A percentile compares a stretch with the other conserved stretches of the same genome.
These are phyloP conservation scores for Citrullus mucosospermus DNA, from an alignment of 306 rosid species.

Conservation along the genomic window DNA sequence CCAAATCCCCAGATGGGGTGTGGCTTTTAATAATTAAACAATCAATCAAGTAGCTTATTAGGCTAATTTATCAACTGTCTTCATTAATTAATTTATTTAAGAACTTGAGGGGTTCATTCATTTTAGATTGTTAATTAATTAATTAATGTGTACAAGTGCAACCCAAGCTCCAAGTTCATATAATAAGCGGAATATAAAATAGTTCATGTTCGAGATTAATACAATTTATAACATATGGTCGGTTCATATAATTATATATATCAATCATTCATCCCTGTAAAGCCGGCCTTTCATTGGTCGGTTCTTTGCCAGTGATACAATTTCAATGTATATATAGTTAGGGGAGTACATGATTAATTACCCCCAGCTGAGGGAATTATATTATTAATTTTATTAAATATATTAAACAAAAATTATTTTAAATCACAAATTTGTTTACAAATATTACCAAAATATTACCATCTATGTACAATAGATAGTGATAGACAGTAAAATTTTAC, in stretches of 20 bases:
- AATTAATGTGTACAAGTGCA: neutral
- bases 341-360: neutral
- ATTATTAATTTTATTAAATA: too few relatives aligned
- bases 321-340: neutral
- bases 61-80: constrained; percentile 24
- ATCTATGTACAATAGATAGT: too few relatives aligned
- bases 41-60: constrained; percentile 36
- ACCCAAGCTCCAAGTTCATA: neutral
- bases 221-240: constrained; percentile 22
- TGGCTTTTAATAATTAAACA: constrained; percentile 6
- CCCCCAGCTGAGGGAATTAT: neutral
- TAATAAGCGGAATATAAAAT: neutral
- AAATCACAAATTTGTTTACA: too few relatives aligned
- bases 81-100: constrained; percentile 5
- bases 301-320: constrained; percentile 11
- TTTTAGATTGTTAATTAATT: neutral
- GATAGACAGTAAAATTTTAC: too few relatives aligned
- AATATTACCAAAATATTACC: too few relatives aligned
- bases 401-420: too few relatives aligned
- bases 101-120: neutral
- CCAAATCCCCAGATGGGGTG: constrained; percentile 26
- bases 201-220: constrained; percentile 32
- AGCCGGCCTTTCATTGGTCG: constrained; percentile 50
- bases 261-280: constrained; percentile 18
- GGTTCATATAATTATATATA: constrained; percentile 16